Base-by-base conservation (phyloP, 139 green algal species). In the Ettlia oleoabundans region DNA sequence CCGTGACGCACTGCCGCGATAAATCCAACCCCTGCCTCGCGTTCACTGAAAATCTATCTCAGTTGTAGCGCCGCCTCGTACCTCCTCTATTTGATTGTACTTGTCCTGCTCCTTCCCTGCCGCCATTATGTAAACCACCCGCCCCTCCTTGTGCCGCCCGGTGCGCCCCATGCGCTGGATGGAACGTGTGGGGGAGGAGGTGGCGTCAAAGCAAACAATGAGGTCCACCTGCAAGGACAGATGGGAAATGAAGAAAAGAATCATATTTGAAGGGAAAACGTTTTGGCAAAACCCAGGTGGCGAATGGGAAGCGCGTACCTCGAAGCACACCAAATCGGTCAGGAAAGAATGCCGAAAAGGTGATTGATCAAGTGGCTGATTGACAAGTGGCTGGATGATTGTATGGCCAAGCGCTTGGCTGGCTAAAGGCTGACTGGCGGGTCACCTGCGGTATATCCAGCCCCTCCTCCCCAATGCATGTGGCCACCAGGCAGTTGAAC, bases 401-500 rank as follows among this genome's bases (percentile, higher is more conserved):
- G n/a, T n/a, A n/a, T n/a, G n/a, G n/a, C n/a, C n/a, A n/a, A n/a
- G n/a, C n/a, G n/a, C n/a, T n/a, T n/a, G n/a, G n/a, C n/a, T n/a
- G n/a, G n/a, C n/a, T n/a, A n/a, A n/a, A n/a, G n/a, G n/a, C n/a
- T n/a, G n/a, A n/a, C n/a, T n/a, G n/a, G n/a, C n/a, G n/a, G n/a
- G n/a, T n/a, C n/a, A n/a, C 93, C 88, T 96, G 87, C 1, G 93
- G 92, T 43, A 99, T 98, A 87, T 99, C 97, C 66, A 99, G 88
- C 0, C 97, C 97, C 87, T 99, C 97, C 86, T 99, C 97, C 0
- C 92, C 97, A 64, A 99, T 97, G 85, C 92, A 96, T 0, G 96
- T 99, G 19, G 95, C 95, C 55, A 98, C 94, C 81, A 97, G 86
- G 76, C 93, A 88, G 76, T 97, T 96, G 82, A 95, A 94, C 5